Base-by-base conservation (phyloP, 352 stramenopile species). In the Thraustochytrium striatum region DNA sequence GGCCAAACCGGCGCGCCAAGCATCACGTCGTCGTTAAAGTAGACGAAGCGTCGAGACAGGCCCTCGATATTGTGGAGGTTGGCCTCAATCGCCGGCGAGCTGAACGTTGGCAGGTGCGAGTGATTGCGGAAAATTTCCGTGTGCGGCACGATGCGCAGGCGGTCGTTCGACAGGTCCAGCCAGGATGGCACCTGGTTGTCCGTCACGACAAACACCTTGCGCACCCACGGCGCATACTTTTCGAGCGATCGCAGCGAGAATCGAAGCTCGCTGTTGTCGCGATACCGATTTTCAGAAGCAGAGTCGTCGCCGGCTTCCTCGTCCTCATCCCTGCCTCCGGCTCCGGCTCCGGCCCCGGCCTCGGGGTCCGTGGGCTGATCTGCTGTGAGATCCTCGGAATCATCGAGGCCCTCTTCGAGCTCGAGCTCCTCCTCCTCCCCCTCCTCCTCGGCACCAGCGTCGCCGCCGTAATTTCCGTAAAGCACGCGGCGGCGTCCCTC, bases 1-100 rank as follows among this genome's bases (percentile, higher is more conserved):
- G 93, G 93, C 57, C 87, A 85, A 13, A 95, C 88, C 11, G 85
- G 84, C 19, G 90, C 87, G 44, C 93, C 93, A 0, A 98, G 85
- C 79, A 98, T 94, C 9, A 98, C 93, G 83, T 98, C 93, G 82
- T 98, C 93, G 82, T 98, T 98, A 79, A 98, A 97, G 84, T 98
- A 98, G 2, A 98, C 72, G 81, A 98, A 98, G 69, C 90, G 89
- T 28, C 94, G 85, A 69, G 89, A 95, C 5, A 98, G 84, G 0
- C 90, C 91, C 0, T 90, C 91, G 72, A 98, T 96, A 72, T 91
- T 91, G 83, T 97, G 93, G 9, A 98, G 78, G 70, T 93, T 93
- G 85, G 91, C 91, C 84, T 97, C 93, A 75, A 98, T 98, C 21
- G 93, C 89, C 1, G 93, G 91, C 7, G 93, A 97, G 44, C 87